Percentiles rank a stretch among this genome's conserved stretches.
These are phyloP conservation scores for Eutypa lata DNA, from an alignment of 2,329 filamentous ascomycete genomes.

Conservation along the genomic window DNA sequence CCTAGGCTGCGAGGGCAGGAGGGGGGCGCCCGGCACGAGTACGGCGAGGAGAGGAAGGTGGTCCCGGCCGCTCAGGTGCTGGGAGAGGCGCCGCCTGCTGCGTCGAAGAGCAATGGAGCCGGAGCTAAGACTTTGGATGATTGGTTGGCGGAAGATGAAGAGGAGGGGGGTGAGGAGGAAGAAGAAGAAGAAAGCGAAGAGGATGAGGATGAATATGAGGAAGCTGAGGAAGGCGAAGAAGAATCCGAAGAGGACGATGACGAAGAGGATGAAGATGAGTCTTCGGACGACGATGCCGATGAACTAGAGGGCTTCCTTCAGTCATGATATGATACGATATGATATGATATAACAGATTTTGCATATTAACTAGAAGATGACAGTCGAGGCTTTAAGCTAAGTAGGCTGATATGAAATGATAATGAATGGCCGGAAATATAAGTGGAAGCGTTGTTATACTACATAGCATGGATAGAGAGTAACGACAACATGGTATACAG, in stretches of 20 bases:
- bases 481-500: too few species aligned
- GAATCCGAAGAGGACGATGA: constrained; percentile 45
- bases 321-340: constrained; percentile 13
- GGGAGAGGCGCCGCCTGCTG: constrained; percentile 52
- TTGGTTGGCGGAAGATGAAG: constrained; percentile 77
- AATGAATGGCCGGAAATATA: too few species aligned
- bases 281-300: constrained; percentile 37
- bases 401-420: too few species aligned
- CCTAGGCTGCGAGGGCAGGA: constrained; percentile 54
- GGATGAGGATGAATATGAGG: constrained; percentile 49
- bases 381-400: not conserved
- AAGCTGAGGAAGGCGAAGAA: constrained; percentile 48
- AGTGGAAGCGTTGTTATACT: too few species aligned
- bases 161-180: constrained; percentile 48
- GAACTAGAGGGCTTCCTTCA: constrained; percentile 38
- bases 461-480: too few species aligned
- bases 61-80: constrained; percentile 62
- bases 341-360: not conserved
- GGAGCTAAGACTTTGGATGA: constrained; percentile 83
- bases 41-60: constrained; percentile 35
- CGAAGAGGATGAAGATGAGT: constrained; percentile 38
- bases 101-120: constrained; percentile 46
- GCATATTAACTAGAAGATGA: not conserved
- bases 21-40: constrained; percentile 37
- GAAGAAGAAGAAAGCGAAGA: constrained; percentile 45